phyloP scores from a whole-genome alignment of 176 grass and related monocot species.

The Thinopyrum elongatum region DNA sequence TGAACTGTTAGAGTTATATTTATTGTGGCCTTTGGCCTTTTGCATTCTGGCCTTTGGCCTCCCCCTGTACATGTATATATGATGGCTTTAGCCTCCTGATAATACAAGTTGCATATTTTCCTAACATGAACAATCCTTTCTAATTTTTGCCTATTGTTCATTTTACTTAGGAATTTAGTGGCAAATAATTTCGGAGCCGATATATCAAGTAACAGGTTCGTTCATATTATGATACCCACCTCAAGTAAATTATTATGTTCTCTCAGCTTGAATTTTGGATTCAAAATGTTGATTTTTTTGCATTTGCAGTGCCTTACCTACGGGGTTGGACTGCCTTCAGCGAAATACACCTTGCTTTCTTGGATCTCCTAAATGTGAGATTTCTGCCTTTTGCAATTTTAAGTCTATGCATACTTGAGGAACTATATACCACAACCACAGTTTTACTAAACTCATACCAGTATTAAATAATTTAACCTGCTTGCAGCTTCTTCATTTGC shows the following conservation, averaged over 20 bases:
- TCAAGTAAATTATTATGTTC: not conserved
- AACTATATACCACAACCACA: not conserved
- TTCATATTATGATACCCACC: not conserved
- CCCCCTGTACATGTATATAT: no score
- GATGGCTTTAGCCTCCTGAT: no score
- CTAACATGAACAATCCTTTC: not conserved
- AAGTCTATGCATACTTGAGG: not conserved
- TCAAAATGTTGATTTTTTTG: not conserved
- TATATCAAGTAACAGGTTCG: slow-evolving; percentile 60
- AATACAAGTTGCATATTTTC: no score
- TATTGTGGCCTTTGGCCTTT: no score
- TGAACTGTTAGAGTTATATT: no score
- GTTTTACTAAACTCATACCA: not conserved
- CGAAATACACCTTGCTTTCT: slow-evolving; percentile 56
- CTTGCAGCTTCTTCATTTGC: slow-evolving; percentile 62
- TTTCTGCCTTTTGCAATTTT: not conserved
- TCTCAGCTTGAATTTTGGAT: not conserved
- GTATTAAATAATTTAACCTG: slow-evolving; percentile 16
- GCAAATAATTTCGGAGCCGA: slow-evolving; percentile 59
- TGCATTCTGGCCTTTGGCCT: no score
- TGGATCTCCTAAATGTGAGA: slow-evolving; percentile 61
- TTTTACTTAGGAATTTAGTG: slow-evolving; percentile 65
- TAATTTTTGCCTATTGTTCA: not conserved
- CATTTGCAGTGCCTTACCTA: slow-evolving; percentile 42
- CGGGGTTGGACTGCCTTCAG: slow-evolving; percentile 65